A percentile compares a stretch with the other conserved stretches of the same genome.
phyloP scores from a whole-genome alignment of 345 rosid genomes.

The Arabidopsis arenosa region DNA sequence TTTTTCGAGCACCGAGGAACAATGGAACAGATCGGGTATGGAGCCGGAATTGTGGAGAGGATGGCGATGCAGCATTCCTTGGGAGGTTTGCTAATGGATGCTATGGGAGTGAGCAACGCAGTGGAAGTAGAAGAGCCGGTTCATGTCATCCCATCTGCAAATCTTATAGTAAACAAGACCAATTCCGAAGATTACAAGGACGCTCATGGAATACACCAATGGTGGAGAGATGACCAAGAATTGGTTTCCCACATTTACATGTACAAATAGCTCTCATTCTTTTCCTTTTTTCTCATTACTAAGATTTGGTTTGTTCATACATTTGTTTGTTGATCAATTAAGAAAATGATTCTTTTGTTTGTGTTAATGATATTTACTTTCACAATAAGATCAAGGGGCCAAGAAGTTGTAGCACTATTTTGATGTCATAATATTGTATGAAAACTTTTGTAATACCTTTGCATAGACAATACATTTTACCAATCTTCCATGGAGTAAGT shows the following conservation, averaged over 20 bases:
- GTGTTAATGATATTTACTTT: no score
- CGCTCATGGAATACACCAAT: conserved; percentile 93
- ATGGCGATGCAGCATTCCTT: conserved; percentile 76
- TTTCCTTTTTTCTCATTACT: neutral
- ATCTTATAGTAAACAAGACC: conserved; percentile 54
- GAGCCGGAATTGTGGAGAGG: conserved; percentile 68
- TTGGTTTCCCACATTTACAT: conserved; percentile 59
- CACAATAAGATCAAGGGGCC: no score
- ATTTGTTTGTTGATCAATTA: neutral
- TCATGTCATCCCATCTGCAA: conserved; percentile 87
- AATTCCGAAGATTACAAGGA: conserved; percentile 58
- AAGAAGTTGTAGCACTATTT: no score
- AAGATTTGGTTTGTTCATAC: neutral
- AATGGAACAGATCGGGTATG: conserved; percentile 85
- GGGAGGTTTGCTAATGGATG: conserved; percentile 68
- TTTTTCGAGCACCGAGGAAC: conserved; percentile 84
- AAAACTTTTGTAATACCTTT: no score
- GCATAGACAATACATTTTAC: no score
- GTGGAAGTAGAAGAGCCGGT: conserved; percentile 61
- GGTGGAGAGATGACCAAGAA: conserved; percentile 79
- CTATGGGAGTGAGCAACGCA: conserved; percentile 60
- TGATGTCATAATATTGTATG: no score
- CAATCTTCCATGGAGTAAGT: no score
- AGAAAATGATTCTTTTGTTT: neutral
- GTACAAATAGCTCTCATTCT: conserved; percentile 38